Base-by-base conservation (phyloP, 2,329 filamentous ascomycete genomes). In the Amesomyces nigricolor region DNA sequence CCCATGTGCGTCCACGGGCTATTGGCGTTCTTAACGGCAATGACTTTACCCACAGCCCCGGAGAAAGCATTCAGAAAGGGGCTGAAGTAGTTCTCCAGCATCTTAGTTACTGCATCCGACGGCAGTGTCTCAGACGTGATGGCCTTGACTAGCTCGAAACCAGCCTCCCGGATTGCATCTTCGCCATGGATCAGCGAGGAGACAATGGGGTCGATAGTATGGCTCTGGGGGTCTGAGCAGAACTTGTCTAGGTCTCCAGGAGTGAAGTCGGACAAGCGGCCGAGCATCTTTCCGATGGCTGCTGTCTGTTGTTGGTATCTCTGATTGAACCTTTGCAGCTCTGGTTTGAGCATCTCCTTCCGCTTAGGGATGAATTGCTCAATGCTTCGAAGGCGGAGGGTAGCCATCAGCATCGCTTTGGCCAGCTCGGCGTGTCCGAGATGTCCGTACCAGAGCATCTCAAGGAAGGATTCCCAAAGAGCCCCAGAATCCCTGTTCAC, bases 101-200 rank as follows among this genome's bases (percentile, higher is more conserved):
- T 67, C 59, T 69, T 72, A 9, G 67, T 67, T n/a, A 82, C 68
- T 5, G 78, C 78, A 13, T 79, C 78, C 38, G 72, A 70, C 48
- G 80, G 77, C 17, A 72, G 74, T 35, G 75, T 67, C 68, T 95
- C 83, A 8, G 81, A 81, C 37, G 89, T 94, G 64, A 92, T 82
- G 37, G 83, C 83, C 70, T 96, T 96, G 61, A 97, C 80, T 29
- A 97, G 75, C 62, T 91, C 87, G 6, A 91, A 81, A 1, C 88
- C 86, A 14, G 89, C 87, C 67, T 91, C 86, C 58, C 89, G 90
- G 35, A 94, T 85, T 56, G 85, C 80, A 54, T 87, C 77, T 62
- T 95, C 86, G 14, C 89, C 88, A 43, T 91, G 91, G 54, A 96
- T 84, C 6, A 96, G 81, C 16, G 89, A 80, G 4, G 87, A 86